A percentile compares a stretch with the other conserved stretches of the same genome.
Conservation (phyloP, 2,329 filamentous ascomycete species). For the Teratosphaeria nubilosa region DNA sequence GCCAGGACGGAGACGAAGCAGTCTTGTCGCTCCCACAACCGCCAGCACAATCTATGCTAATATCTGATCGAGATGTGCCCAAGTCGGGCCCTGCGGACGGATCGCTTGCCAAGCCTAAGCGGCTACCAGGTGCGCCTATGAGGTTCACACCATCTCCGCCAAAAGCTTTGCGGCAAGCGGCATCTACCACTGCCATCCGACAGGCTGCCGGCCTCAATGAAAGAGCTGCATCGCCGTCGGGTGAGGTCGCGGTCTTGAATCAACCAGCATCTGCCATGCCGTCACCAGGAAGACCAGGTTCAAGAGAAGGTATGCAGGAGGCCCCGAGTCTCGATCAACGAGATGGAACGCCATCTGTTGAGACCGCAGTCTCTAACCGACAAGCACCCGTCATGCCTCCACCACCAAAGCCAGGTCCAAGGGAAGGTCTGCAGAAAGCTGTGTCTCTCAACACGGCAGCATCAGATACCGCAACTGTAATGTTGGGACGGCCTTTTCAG, state of each 20-base stretch:
- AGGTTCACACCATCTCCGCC: slow-evolving; percentile 17
- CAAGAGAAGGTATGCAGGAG: slow-evolving; percentile 12
- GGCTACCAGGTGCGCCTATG: slow-evolving; percentile 19
- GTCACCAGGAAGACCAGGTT: neutral
- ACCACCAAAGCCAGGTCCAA: slow-evolving; percentile 1
- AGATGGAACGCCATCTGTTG: neutral
- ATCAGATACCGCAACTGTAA: slow-evolving; percentile 18
- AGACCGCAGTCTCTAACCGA: neutral
- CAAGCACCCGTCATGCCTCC: neutral
- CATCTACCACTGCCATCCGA: neutral
- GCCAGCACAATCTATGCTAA: slow-evolving; percentile 1
- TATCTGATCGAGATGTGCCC: slow-evolving; percentile 11
- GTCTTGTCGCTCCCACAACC: neutral
- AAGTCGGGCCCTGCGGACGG: slow-evolving; percentile 6
- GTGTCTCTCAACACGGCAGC: slow-evolving; percentile 16
- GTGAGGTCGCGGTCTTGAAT: too few species aligned
- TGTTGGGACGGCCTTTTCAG: slow-evolving; percentile 21
- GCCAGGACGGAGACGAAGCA: neutral
- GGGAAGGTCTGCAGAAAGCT: slow-evolving; percentile 13
- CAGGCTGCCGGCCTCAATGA: neutral
- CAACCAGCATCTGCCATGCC: neutral
- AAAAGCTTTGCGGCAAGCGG: neutral
- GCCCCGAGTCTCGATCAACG: slow-evolving; percentile 14
- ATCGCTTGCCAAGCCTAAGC: slow-evolving; percentile 5
- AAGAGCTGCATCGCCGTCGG: neutral